These are phyloP conservation scores for Collybia nuda DNA, from an alignment of 768 basidiomycete genomes.

Conservation along the genomic window DNA sequence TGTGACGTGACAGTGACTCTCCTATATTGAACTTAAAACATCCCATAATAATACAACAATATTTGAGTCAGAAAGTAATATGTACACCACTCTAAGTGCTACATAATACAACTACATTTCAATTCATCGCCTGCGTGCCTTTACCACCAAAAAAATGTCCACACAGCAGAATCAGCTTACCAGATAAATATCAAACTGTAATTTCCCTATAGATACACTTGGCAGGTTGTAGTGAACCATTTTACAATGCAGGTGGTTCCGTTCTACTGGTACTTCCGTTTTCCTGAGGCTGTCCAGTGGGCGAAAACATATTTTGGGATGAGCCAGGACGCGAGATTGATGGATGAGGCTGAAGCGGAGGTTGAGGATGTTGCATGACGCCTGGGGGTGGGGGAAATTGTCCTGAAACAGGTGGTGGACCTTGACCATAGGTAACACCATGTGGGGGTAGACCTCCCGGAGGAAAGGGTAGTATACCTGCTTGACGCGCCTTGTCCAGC, in stretches of 20 bases:
- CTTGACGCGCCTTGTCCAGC: slow-evolving; percentile 62
- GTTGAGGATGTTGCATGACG: slow-evolving; percentile 37
- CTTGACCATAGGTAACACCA: slow-evolving; percentile 49
- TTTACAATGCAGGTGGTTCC: slow-evolving; percentile 39
- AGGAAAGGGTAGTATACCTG: slow-evolving; percentile 49
- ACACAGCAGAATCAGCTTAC: background rate
- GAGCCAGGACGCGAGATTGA: slow-evolving; percentile 57
- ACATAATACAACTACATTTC: too few relatives aligned
- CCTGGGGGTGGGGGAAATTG: slow-evolving; percentile 45
- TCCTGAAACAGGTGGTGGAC: slow-evolving; percentile 35
- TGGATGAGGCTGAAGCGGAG: slow-evolving; percentile 29
- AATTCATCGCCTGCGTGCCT: too few relatives aligned
- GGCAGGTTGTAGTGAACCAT: slow-evolving; percentile 1
- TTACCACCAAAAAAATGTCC: background rate
- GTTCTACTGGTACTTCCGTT: slow-evolving; percentile 45
- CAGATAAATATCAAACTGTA: slow-evolving; percentile 13
- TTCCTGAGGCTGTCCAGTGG: slow-evolving; percentile 29
- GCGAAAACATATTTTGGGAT: slow-evolving; percentile 57
- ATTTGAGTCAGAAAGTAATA: slow-evolving; percentile 8
- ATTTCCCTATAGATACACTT: background rate
- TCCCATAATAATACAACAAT: background rate
- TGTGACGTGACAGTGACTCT: too few relatives aligned
- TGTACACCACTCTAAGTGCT: slow-evolving; percentile 2
- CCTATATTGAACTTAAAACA: too few relatives aligned
- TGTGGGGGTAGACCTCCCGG: slow-evolving; percentile 48